phyloP scores from a whole-genome alignment of 345 rosid species.

The Arabidopsis thaliana region DNA sequence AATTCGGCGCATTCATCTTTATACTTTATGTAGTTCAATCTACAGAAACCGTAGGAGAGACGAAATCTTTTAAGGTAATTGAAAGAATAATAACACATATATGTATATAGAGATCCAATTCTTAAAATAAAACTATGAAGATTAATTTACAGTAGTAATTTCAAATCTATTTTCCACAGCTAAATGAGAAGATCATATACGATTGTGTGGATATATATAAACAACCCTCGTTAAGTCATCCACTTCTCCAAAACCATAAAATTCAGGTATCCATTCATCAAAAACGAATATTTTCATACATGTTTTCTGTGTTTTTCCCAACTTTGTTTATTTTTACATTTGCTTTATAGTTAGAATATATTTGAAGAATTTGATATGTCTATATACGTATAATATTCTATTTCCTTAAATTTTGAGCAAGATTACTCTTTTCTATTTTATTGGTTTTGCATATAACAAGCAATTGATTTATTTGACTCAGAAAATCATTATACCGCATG shows the following conservation, averaged over 20 bases:
- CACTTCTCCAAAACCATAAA: conserved; percentile 17
- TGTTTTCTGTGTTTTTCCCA: no score
- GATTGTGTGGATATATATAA: conserved; percentile 31
- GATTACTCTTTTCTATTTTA: neutral
- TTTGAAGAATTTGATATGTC: neutral
- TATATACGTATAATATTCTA: neutral
- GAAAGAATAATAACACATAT: neutral
- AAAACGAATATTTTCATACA: no score
- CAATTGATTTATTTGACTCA: no score
- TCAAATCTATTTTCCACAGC: neutral
- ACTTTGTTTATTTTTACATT: neutral
- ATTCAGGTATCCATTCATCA: conserved; percentile 14
- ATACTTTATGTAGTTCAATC: conserved; percentile 5
- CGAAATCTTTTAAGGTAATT: conserved; percentile 3
- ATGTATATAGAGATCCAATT: neutral
- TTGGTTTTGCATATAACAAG: neutral
- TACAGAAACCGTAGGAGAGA: neutral
- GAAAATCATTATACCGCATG: no score
- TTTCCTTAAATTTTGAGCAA: neutral
- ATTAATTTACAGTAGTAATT: neutral
- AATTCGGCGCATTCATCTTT: neutral
- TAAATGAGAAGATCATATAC: neutral
- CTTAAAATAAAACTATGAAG: no score
- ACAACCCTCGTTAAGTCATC: conserved; percentile 30
- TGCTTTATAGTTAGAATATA: neutral